These are phyloP conservation scores for Rubia yunnanensis DNA, from an alignment of 257 asterid genomes.

Conservation along the genomic window DNA sequence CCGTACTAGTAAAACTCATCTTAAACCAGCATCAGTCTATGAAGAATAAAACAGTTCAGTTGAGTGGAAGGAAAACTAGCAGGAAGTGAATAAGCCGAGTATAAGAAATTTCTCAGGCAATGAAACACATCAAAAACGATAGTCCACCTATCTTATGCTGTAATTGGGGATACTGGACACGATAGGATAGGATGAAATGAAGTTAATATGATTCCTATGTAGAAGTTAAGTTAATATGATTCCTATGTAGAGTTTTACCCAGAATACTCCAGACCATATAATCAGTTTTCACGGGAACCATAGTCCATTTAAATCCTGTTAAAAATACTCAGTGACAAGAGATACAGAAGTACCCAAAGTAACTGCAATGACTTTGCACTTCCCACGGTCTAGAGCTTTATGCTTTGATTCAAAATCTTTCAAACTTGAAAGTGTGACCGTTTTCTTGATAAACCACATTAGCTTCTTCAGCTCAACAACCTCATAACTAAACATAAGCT, in stretches of 20 bases:
- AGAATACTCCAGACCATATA: neutral
- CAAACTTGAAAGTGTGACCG: neutral
- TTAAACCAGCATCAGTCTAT: neutral
- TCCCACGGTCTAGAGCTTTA: neutral
- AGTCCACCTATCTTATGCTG: neutral
- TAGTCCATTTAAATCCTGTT: neutral
- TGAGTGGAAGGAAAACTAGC: neutral
- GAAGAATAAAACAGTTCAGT: neutral
- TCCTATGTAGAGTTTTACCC: neutral
- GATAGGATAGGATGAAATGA: neutral
- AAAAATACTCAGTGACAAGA: neutral
- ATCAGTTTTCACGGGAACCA: neutral
- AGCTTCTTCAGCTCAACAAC: neutral
- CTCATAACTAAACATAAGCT: neutral
- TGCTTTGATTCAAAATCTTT: neutral
- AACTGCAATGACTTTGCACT: neutral
- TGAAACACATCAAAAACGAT: neutral
- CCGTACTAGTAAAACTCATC: neutral
- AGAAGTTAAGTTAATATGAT: neutral
- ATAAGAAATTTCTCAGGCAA: neutral
- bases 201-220: neutral
- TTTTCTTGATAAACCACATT: neutral
- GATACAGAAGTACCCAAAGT: neutral
- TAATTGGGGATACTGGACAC: neutral
- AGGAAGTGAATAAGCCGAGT: neutral